Evolutionary conservation across 495 filamentous ascomycete genomes (phyloP).

Genomic region (Trichoderma gamsii): DNA sequence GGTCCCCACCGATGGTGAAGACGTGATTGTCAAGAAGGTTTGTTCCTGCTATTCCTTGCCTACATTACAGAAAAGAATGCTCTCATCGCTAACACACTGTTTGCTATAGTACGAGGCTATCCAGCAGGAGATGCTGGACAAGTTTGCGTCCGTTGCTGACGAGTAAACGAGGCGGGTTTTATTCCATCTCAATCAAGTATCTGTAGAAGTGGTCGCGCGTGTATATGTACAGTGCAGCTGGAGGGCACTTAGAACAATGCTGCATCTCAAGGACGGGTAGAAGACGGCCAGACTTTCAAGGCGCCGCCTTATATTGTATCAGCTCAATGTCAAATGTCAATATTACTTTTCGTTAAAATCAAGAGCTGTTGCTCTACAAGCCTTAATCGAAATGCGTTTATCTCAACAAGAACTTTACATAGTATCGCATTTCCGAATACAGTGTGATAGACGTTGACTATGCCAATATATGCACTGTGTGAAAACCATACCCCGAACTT

Average conservation of each 20-base stretch:
- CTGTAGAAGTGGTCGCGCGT: conserved; percentile 10
- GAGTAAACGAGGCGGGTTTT: conserved; percentile 52
- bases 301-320: background rate
- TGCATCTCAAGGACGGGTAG: background rate
- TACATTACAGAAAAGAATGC: background rate
- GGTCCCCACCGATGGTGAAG: conserved; percentile 70
- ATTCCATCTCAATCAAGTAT: background rate
- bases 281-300: background rate
- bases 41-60: conserved; percentile 17
- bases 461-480: background rate
- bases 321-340: background rate
- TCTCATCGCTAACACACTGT: conserved; percentile 16
- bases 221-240: conserved; percentile 2
- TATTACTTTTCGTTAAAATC: background rate
- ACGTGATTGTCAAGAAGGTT: conserved; percentile 72
- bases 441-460: background rate
- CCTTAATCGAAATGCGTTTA: background rate
- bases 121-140: conserved; percentile 84
- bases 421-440: background rate
- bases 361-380: background rate
- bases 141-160: conserved; percentile 89
- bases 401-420: background rate
- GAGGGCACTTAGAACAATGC: background rate
- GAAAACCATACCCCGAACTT: background rate
- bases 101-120: conserved; percentile 76